Conservation (phyloP, 2,329 filamentous ascomycete genomes). For the Pyrenochaeta sp. region DNA sequence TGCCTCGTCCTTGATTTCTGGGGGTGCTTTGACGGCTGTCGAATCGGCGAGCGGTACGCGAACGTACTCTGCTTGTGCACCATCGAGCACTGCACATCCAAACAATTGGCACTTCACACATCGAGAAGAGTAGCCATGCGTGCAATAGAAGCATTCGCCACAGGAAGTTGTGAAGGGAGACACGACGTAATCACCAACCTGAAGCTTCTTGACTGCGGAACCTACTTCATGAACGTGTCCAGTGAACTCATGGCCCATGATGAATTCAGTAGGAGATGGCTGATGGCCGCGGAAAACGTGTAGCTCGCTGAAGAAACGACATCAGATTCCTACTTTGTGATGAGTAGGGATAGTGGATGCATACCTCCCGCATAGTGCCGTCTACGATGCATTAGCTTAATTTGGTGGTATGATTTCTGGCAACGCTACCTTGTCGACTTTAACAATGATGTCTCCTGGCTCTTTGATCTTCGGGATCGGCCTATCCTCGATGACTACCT, state of each 20-base stretch:
- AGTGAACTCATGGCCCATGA: constrained; percentile 88
- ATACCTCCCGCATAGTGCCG: constrained; percentile 88
- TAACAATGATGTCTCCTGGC: constrained; percentile 79
- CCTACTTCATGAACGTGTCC: constrained; percentile 76
- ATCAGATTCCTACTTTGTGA: constrained; percentile 9
- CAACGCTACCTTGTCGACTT: constrained; percentile 68
- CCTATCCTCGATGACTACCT: constrained; percentile 79
- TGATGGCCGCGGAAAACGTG: constrained; percentile 88
- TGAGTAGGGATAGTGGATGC: background rate
- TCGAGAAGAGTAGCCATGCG: constrained; percentile 76
- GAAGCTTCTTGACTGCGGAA: constrained; percentile 70
- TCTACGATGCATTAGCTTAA: constrained; percentile 46
- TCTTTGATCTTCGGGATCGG: constrained; percentile 79
- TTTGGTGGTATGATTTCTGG: background rate
- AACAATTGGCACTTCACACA: constrained; percentile 77
- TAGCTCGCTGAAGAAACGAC: constrained; percentile 69
- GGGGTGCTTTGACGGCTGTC: constrained; percentile 78
- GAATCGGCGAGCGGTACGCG: constrained; percentile 79
- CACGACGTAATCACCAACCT: constrained; percentile 80
- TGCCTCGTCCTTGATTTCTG: constrained; percentile 74
- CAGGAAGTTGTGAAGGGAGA: constrained; percentile 75
- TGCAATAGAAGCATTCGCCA: constrained; percentile 85
- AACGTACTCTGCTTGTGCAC: constrained; percentile 81
- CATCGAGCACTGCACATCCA: constrained; percentile 73
- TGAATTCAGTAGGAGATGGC: constrained; percentile 69